phyloP scores from a whole-genome alignment of 139 green algal genomes.

The Medakamo hakoo region DNA sequence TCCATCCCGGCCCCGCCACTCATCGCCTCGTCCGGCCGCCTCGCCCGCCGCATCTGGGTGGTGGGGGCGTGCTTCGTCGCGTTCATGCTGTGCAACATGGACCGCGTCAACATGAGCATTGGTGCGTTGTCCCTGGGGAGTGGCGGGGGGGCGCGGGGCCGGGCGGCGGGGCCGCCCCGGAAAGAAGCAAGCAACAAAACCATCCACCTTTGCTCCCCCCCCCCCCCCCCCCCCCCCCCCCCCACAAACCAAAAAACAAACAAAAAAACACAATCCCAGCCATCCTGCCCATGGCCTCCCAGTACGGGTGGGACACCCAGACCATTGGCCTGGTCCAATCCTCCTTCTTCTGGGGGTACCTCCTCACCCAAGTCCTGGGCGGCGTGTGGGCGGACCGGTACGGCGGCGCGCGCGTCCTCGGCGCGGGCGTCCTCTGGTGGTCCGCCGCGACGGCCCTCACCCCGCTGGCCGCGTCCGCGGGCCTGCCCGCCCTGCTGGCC shows the following conservation, averaged over 20 bases:
- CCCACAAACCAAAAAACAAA: constrained; percentile 3
- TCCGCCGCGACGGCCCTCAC: constrained; percentile 78
- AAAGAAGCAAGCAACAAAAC: too few relatives aligned
- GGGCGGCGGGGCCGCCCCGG: too few relatives aligned
- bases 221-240: too few relatives aligned
- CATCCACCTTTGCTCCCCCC: too few relatives aligned
- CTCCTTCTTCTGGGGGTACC: constrained; percentile 90
- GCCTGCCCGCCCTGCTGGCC: constrained; percentile 63
- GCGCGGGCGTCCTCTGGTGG: constrained; percentile 92
- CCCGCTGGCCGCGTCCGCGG: constrained; percentile 62
- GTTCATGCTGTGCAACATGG: constrained; percentile 93
- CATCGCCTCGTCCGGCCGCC: too few relatives aligned
- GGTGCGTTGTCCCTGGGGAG: too few relatives aligned
- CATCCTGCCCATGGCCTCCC: constrained; percentile 83
- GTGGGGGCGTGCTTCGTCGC: constrained; percentile 75
- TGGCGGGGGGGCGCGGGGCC: too few relatives aligned
- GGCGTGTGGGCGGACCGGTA: constrained; percentile 82
- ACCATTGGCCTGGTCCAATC: constrained; percentile 90
- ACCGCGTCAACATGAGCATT: constrained; percentile 95
- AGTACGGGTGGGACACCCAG: constrained; percentile 63
- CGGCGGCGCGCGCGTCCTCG: constrained; percentile 86
- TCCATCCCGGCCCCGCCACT: background rate
- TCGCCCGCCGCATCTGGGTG: constrained; percentile 15
- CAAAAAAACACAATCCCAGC: constrained; percentile 24
- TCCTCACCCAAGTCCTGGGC: constrained; percentile 69